Evolutionary conservation across 2,329 filamentous ascomycete species (phyloP).

Genomic region (Hypoxylon sp.): DNA sequence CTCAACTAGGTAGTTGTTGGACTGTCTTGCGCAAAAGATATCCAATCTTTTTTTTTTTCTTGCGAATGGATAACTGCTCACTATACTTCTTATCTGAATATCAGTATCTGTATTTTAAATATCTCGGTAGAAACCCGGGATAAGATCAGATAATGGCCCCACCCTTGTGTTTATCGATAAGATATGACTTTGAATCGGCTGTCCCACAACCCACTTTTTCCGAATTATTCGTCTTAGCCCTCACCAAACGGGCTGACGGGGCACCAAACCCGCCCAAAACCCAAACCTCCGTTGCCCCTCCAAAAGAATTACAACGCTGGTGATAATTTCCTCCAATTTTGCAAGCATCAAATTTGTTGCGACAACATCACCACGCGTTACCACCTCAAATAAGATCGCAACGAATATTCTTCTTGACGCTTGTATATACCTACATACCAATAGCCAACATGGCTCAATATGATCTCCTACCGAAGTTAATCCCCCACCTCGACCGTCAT

Average conservation of each 20-base stretch:
- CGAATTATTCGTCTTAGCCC: slow-evolving; percentile 36
- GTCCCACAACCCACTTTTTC: slow-evolving; percentile 47
- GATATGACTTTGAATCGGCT: background rate
- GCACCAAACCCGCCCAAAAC: background rate
- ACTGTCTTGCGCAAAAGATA: slow-evolving; percentile 16
- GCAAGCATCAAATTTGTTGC: slow-evolving; percentile 23
- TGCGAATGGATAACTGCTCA: background rate
- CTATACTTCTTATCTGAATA: background rate
- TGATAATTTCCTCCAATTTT: slow-evolving; percentile 32
- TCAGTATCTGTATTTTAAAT: background rate
- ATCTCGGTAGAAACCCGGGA: slow-evolving; percentile 40
- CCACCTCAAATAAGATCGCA: slow-evolving; percentile 6
- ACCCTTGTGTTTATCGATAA: slow-evolving; percentile 22
- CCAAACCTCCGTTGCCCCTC: slow-evolving; percentile 36
- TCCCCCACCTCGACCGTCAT: slow-evolving; percentile 94
- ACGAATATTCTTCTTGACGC: slow-evolving; percentile 46
- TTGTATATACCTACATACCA: slow-evolving; percentile 24
- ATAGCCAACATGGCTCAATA: slow-evolving; percentile 73
- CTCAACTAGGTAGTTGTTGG: background rate
- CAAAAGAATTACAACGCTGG: slow-evolving; percentile 29
- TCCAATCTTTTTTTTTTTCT: slow-evolving; percentile 26
- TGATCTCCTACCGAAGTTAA: slow-evolving; percentile 89
- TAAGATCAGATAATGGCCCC: background rate
- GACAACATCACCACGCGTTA: background rate
- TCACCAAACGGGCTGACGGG: background rate